Conservation (phyloP, 1,284 basidiomycete species). For the Moniliella sp. region DNA sequence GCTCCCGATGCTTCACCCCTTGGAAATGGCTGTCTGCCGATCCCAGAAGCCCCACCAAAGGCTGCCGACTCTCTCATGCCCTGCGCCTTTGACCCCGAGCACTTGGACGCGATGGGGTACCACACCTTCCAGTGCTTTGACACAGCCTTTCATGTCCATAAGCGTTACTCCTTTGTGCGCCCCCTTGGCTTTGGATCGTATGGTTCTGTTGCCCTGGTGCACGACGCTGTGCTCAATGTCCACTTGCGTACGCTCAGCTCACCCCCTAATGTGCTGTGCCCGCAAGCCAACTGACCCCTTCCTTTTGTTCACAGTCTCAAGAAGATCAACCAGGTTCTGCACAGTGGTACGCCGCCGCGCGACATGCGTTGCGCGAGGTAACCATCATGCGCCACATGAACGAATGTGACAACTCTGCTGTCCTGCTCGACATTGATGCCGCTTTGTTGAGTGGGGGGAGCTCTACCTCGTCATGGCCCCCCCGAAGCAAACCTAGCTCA, state of each 20-base stretch:
- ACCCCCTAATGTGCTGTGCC: neutral
- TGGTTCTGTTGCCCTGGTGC: conserved; percentile 27
- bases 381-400: conserved; percentile 18
- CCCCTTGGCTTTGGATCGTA: conserved; percentile 31
- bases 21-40: no score
- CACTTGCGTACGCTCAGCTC: conserved; percentile 18
- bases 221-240: conserved; percentile 17
- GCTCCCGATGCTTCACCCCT: no score
- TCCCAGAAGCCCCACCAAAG: no score
- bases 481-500: conserved; percentile 30
- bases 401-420: conserved; percentile 22
- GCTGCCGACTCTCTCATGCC: no score
- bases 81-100: conserved; percentile 21
- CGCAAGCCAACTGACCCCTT: neutral
- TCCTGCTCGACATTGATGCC: conserved; percentile 28
- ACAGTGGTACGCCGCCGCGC: conserved; percentile 23
- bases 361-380: conserved; percentile 26
- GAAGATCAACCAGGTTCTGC: conserved; percentile 28
- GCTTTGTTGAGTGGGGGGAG: conserved; percentile 30
- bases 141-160: conserved; percentile 28
- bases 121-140: conserved; percentile 27
- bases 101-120: conserved; percentile 21
- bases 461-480: conserved; percentile 27
- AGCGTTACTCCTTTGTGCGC: conserved; percentile 24
- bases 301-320: conserved; percentile 15